Percentiles rank a stretch among this genome's conserved stretches.
These are phyloP conservation scores for Xerocomus brunneocitrinus DNA, from an alignment of 768 basidiomycete species.

Conservation along the genomic window DNA sequence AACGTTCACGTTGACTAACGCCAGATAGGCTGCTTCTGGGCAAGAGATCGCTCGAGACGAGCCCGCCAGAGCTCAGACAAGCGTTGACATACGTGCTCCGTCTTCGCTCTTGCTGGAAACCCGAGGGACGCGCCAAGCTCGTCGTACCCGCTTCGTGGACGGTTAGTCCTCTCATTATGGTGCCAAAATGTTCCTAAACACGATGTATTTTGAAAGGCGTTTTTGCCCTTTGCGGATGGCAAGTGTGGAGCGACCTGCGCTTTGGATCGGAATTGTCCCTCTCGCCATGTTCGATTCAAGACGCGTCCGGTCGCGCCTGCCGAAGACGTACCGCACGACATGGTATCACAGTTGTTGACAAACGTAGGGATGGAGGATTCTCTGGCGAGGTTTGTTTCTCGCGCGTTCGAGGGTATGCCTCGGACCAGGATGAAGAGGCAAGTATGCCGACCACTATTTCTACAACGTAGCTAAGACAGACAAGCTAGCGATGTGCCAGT, in stretches of 20 bases:
- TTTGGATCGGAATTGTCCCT: constrained; percentile 9
- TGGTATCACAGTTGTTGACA: constrained; percentile 11
- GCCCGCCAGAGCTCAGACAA: constrained; percentile 15
- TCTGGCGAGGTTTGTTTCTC: constrained; percentile 8
- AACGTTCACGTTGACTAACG: not conserved
- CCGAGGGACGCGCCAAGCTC: constrained; percentile 13
- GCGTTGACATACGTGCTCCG: constrained; percentile 18
- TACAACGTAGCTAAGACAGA: constrained; percentile 2
- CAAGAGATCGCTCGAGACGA: constrained; percentile 9
- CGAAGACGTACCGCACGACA: constrained; percentile 8
- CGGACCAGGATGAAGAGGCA: constrained; percentile 12
- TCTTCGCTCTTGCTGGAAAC: constrained; percentile 23
- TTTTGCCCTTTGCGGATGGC: constrained; percentile 1
- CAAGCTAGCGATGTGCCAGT: constrained; percentile 6
- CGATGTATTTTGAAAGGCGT: constrained; percentile 5
- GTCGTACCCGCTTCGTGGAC: constrained; percentile 22
- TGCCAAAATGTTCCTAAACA: not conserved
- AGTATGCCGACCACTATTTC: constrained; percentile 4
- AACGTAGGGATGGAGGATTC: not conserved
- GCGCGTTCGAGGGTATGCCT: constrained; percentile 16
- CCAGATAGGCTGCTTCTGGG: constrained; percentile 7
- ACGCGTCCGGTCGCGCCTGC: not conserved
- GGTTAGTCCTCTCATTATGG: constrained; percentile 12
- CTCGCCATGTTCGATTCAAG: constrained; percentile 15
- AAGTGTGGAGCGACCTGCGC: not conserved